A percentile compares a stretch with the other conserved stretches of the same genome.
Evolutionary conservation across 805 yeast genomes (phyloP).

Genomic region (Wickerhamiella musiphila): DNA sequence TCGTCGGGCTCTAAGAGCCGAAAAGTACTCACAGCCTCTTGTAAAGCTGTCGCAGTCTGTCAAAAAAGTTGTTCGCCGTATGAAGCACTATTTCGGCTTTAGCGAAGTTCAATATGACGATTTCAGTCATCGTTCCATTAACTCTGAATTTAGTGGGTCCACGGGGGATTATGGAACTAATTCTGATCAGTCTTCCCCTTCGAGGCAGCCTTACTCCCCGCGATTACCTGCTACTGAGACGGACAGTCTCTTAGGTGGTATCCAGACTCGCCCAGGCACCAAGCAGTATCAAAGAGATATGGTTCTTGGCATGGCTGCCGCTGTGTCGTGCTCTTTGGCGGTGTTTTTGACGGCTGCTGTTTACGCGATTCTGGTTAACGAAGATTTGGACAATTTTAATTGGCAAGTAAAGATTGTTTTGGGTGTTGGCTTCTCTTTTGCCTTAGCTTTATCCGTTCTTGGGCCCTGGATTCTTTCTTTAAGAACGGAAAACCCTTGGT

Average conservation of each 20-base stretch:
- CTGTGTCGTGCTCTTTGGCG: constrained; percentile 25
- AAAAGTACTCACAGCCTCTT: constrained; percentile 17
- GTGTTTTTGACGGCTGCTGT: constrained; percentile 22
- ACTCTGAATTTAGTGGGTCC: constrained; percentile 4
- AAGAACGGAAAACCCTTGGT: constrained; percentile 25
- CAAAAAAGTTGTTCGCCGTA: constrained; percentile 9
- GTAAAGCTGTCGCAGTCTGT: constrained; percentile 15
- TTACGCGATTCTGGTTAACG: constrained; percentile 26
- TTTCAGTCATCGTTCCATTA: not conserved
- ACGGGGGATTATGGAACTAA: constrained; percentile 6
- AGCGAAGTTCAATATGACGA: not conserved
- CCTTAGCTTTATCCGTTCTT: constrained; percentile 27
- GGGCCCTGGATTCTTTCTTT: constrained; percentile 30
- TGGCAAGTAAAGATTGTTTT: constrained; percentile 19
- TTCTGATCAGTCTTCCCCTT: constrained; percentile 2
- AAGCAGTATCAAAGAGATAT: constrained; percentile 20
- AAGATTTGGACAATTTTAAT: constrained; percentile 17
- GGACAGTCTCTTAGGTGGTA: constrained; percentile 3
- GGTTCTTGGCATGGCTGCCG: constrained; percentile 29
- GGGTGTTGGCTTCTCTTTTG: constrained; percentile 27
- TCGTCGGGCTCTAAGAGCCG: constrained; percentile 19
- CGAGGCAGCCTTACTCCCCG: constrained; percentile 10
- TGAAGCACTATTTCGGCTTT: constrained; percentile 5
- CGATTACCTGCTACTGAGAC: constrained; percentile 4
- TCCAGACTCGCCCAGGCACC: constrained; percentile 6